Evolutionary conservation across 352 stramenopile genomes (phyloP).

Genomic region (Phytophthora pisi): DNA sequence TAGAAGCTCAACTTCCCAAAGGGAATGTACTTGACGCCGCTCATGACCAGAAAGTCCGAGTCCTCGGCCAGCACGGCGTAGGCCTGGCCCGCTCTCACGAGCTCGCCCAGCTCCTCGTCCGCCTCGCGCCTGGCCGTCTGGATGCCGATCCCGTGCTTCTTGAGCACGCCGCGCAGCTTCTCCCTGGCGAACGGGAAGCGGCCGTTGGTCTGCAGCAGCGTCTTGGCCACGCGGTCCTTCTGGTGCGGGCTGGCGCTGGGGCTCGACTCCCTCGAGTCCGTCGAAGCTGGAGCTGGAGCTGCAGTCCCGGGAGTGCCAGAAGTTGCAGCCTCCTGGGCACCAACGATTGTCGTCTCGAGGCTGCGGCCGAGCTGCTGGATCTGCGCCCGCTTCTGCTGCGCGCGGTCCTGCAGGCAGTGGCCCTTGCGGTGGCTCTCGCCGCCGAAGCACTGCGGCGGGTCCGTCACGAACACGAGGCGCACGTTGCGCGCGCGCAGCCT

Average conservation of each 20-base stretch:
- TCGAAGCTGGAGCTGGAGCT: too few relatives aligned
- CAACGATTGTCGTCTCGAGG: neutral
- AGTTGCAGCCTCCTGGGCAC: neutral
- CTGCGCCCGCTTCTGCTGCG: constrained; percentile 56
- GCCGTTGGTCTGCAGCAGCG: constrained; percentile 66
- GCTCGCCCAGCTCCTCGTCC: constrained; percentile 74
- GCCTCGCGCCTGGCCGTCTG: constrained; percentile 69
- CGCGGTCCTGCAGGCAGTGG: constrained; percentile 57
- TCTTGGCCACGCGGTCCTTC: constrained; percentile 22
- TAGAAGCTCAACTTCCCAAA: constrained; percentile 55
- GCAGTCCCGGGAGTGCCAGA: too few relatives aligned
- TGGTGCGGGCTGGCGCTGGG: neutral
- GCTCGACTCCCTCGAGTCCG: too few relatives aligned
- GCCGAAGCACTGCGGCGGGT: constrained; percentile 80
- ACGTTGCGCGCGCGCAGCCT: constrained; percentile 49
- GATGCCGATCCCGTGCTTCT: constrained; percentile 54
- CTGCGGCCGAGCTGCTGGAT: constrained; percentile 41
- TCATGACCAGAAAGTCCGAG: constrained; percentile 91
- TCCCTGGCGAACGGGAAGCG: constrained; percentile 81
- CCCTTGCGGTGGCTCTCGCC: constrained; percentile 72
- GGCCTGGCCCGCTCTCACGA: constrained; percentile 56
- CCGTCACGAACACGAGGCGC: constrained; percentile 68
- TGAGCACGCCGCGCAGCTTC: constrained; percentile 65
- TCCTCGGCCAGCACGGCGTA: constrained; percentile 82
- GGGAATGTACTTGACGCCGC: constrained; percentile 81